Evolutionary conservation across 2,329 filamentous ascomycete species (phyloP), one percentile per base, ranked within the genome.

Genomic region (Botrytis byssoidea): DNA sequence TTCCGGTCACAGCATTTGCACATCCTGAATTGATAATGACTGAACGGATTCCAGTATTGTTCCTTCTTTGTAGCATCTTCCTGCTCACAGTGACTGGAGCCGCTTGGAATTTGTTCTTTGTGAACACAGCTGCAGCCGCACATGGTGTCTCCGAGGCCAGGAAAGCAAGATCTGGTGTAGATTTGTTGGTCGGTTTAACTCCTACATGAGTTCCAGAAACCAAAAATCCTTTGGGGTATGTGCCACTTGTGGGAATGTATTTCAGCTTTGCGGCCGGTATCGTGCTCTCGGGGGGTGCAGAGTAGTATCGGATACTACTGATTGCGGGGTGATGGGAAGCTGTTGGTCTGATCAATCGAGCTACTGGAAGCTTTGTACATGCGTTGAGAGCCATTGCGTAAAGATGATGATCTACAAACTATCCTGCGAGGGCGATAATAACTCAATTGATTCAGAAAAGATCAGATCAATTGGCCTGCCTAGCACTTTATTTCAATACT

Each of bases 81-180:
- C 90, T 88, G 82, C 92, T 95, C 75, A 97, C 92, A 44, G 93
- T 94, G 63, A 99, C 95, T 8, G 96, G 96, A 18, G 96, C 96
- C 29, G 96, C 96, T 83, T 98, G 95, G 85, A 99, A 99, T 83
- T 95, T 95, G 85, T 99, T 99, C 83, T 94, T 97, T 72, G 96
- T 99, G 85, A 98, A 98, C 64, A 98, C 95, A 10, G 94, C 96
- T 0, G 95, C 94, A 16, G 92, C 95, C 10, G 93, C 88, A 83
- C 94, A 98, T 72, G 95, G 94, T 70, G 87, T 87, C 79, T 97
- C 93, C 10, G 96, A 98, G 29, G 92, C 91, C 76, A 99, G 88
- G 77, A 99, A 88, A 51, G 95, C 94, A 68, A 99, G 88, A 82
- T 99, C 96, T 46, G 95, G 94, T 83, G 95, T 95, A 76, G 89